Base-by-base conservation (phyloP, 2,329 filamentous ascomycete genomes). In the Madurella fahalii region DNA sequence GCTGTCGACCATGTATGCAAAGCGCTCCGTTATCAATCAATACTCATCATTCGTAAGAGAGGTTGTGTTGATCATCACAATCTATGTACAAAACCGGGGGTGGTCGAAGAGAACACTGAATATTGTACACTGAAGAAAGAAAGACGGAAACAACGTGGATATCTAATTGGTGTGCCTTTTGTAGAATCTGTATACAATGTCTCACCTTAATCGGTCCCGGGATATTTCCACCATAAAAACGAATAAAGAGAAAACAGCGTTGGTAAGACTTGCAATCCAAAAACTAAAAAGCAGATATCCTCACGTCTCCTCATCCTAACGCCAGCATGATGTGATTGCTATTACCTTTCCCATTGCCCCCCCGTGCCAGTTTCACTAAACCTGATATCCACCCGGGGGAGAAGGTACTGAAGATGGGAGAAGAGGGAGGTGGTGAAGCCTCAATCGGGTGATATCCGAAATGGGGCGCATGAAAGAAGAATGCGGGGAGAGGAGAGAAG, bases 391-490 rank as follows among this genome's bases (percentile, higher is more conserved):
- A 42, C 30, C 52, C 40, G 25, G 11, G 40, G 42, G 45, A 9
- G 43, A 54, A 56, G 25, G 50, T n/a, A 47, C 40, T 47, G 39
- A 42, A 50, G 17, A 43, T 49, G 40, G 25, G 18, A 12, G 30
- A 47, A 48, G 15, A 48, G n/a, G 32, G 47, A 49, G 34, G 34
- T 11, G 13, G 34, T 18, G 43, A 16, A 25, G 32, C 47, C 34
- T 43, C 30, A 25, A 31, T 43, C 57, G 54, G 57, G 47, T 59
- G 48, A 52, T 54, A 40, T 31, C 52, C 52, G 40, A 34, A 30
- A 48, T 41, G 39, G 49, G 52, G 39, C 30, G 47, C 54, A 59
- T 55, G 47, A 59, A 48, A 52, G 53, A 57, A 42, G 55, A 60
- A 58, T 57, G 58, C 58, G 58, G 58, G 56, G 58, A 58, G 34